Base-by-base conservation (phyloP, 2,329 filamentous ascomycete genomes). In the Trichoderma sp. region DNA sequence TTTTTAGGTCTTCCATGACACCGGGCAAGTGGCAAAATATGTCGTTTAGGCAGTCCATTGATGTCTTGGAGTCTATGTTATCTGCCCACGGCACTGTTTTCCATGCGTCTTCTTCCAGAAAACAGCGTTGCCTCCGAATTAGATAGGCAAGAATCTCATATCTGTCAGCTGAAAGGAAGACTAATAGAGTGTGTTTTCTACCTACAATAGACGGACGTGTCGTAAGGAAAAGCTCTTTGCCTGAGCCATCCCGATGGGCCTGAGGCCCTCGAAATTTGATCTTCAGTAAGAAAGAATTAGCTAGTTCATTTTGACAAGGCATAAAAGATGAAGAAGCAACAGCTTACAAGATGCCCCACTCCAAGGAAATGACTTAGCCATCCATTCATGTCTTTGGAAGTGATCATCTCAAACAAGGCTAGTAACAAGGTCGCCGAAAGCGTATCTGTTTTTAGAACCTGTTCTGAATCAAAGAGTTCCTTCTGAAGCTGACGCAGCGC, bases 71-170 rank as follows among this genome's bases (percentile, higher is more conserved):
- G 7, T 13, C 3, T n/a, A 18, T 6, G 7, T 43, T 8, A 32
- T 52, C 51, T 26, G 46, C 43, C 60, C 60, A 64, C 21, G 60
- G 60, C 28, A 64, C 26, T 24, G 24, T 32, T 52, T 54, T 32
- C 60, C 60, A 64, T 18, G 46, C 8, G 24, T 37, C 43, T 26
- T 64, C 60, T 52, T 64, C 60, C 6, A 64, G n/a, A 4, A 64
- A 64, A 52, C 60, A 64, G n/a, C 32, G 60, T 30, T 64, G 43
- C 13, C 32, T 39, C 28, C 30, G 43, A 34, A 64, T 28, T 7
- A 64, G 30, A 26, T 54, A 52, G 18, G 46, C 60, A 64, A 64
- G 30, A 30, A 64, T 64, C 60, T 64, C 13, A 52, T 8, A 30
- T n/a, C 10, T 52, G 52, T 64, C 10, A 64, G 46, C 28, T 21